phyloP scores from a whole-genome alignment of 805 yeast species.

The Kodamaea neixiangensis region DNA sequence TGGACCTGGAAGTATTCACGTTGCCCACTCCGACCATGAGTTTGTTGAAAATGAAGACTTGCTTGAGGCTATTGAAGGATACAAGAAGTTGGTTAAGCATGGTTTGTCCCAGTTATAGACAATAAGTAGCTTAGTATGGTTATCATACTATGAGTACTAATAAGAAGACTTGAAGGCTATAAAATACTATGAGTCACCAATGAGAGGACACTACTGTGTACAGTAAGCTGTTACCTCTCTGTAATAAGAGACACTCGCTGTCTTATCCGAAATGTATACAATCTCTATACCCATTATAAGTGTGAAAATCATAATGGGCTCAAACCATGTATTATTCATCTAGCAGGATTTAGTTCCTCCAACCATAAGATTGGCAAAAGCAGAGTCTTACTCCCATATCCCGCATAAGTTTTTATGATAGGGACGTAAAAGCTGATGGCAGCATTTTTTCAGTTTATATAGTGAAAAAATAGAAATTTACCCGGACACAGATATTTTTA shows the following conservation, averaged over 20 bases:
- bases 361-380: slow-evolving; percentile 8
- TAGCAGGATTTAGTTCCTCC: slow-evolving; percentile 31
- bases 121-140: no score
- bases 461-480: slow-evolving; percentile 5
- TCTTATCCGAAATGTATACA: no score
- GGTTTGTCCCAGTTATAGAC: slow-evolving; percentile 11
- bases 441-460: background rate
- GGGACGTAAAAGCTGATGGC: background rate
- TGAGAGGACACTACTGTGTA: no score
- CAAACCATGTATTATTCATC: slow-evolving; percentile 46
- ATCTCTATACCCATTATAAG: slow-evolving; percentile 47
- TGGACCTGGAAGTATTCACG: slow-evolving; percentile 67
- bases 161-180: no score
- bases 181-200: no score
- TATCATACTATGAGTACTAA: no score
- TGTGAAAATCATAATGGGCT: slow-evolving; percentile 37
- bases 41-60: slow-evolving; percentile 50
- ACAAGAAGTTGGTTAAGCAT: slow-evolving; percentile 42
- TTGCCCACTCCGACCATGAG: slow-evolving; percentile 63
- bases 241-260: no score
- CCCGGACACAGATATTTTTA: slow-evolving; percentile 10
- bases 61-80: slow-evolving; percentile 52
- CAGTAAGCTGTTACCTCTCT: no score
- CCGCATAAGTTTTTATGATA: background rate
- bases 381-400: slow-evolving; percentile 1